phyloP scores from a whole-genome alignment of 2,329 filamentous ascomycete species.

The Pseudogymnoascus sp. region DNA sequence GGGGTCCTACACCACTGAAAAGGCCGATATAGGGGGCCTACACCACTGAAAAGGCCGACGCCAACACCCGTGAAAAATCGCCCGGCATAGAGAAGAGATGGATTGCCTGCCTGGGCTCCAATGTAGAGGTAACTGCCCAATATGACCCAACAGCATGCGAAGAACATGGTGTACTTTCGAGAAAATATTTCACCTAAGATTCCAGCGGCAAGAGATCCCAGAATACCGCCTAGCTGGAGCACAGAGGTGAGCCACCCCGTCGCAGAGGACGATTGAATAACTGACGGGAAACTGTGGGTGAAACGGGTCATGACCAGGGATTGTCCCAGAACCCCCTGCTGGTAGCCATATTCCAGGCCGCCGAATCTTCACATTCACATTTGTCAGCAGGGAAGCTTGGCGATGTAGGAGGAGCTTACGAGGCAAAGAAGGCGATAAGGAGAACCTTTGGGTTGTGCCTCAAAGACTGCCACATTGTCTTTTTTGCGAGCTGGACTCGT shows the following conservation, averaged over 20 bases:
- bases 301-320: conserved; percentile 47
- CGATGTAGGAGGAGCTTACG: conserved; percentile 24
- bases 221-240: conserved; percentile 43
- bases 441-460: conserved; percentile 32
- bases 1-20: conserved; percentile 38
- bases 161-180: conserved; percentile 46
- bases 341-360: conserved; percentile 46
- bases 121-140: conserved; percentile 39
- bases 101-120: conserved; percentile 34
- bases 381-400: background rate
- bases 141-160: conserved; percentile 40
- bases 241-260: conserved; percentile 46
- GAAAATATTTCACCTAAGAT: conserved; percentile 43
- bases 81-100: conserved; percentile 39
- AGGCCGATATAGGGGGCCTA: too few species aligned
- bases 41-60: too few species aligned
- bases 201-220: conserved; percentile 41
- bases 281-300: conserved; percentile 40
- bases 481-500: conserved; percentile 12
- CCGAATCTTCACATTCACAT: conserved; percentile 33
- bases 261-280: conserved; percentile 39
- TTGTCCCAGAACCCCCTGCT: conserved; percentile 48
- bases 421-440: conserved; percentile 35
- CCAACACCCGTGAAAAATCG: conserved; percentile 43
- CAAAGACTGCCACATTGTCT: conserved; percentile 26